These are phyloP conservation scores for Candida sanyiensis DNA, from an alignment of 805 yeast species.

Conservation along the genomic window DNA sequence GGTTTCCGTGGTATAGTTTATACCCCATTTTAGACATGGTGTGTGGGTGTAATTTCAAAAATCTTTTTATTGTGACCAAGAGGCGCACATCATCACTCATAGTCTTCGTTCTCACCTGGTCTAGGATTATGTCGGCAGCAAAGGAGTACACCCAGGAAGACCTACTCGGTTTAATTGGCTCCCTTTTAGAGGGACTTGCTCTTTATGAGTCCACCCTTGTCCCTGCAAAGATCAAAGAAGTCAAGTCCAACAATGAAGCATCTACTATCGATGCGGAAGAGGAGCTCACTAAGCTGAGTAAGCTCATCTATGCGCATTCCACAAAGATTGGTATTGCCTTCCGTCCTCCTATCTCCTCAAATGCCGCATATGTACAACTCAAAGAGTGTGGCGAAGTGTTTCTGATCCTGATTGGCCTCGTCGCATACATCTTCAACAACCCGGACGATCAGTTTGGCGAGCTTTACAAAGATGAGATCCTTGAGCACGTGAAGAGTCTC, in stretches of 20 bases:
- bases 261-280: slow-evolving; percentile 30
- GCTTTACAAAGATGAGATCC: slow-evolving; percentile 27
- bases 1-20: too few species aligned
- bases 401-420: slow-evolving; percentile 41
- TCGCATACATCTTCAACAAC: slow-evolving; percentile 31
- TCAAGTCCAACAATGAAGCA: neutral
- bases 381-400: slow-evolving; percentile 40
- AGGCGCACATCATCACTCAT: too few species aligned
- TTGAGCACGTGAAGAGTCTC: slow-evolving; percentile 15
- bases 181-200: slow-evolving; percentile 18
- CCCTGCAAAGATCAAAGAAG: slow-evolving; percentile 5
- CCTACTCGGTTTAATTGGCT: slow-evolving; percentile 16
- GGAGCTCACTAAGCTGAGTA: slow-evolving; percentile 55
- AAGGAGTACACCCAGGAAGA: slow-evolving; percentile 16
- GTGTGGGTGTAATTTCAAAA: too few species aligned
- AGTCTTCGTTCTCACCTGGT: too few species aligned
- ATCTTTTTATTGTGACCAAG: too few species aligned
- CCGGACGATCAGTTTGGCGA: slow-evolving; percentile 27
- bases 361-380: slow-evolving; percentile 45
- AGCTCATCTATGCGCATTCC: slow-evolving; percentile 63
- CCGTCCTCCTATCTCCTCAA: slow-evolving; percentile 48
- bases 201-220: slow-evolving; percentile 11
- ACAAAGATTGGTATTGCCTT: slow-evolving; percentile 72
- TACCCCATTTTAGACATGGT: too few species aligned
- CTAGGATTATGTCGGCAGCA: neutral